Percentiles rank a stretch among this genome's conserved stretches.
Evolutionary conservation across 1,284 basidiomycete species (phyloP).

Genomic region (Porodaedalea pini): DNA sequence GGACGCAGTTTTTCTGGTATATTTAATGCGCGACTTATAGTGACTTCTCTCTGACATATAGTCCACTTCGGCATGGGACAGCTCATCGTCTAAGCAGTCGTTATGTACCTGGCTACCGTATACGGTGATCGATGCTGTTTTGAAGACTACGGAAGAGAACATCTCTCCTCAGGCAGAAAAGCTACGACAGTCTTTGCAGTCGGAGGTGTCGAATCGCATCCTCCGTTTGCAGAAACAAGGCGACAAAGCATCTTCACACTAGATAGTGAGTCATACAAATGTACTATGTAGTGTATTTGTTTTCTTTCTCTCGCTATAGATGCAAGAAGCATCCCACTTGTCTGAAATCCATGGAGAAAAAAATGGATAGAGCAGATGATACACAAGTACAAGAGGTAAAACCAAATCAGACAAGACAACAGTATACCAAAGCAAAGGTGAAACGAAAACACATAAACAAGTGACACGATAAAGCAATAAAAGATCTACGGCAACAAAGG

Average conservation of each 20-base stretch:
- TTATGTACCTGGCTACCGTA: conserved; percentile 79
- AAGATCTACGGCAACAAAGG: neutral
- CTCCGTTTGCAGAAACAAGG: conserved; percentile 62
- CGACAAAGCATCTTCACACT: conserved; percentile 17
- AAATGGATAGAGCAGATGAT: neutral
- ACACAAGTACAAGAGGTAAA: neutral
- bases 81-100: conserved; percentile 52
- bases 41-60: conserved; percentile 29
- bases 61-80: conserved; percentile 57
- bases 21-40: conserved; percentile 6
- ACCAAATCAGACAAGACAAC: neutral
- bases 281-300: neutral
- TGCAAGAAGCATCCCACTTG: neutral
- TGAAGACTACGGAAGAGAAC: conserved; percentile 59
- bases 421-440: neutral
- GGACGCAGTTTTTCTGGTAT: conserved; percentile 23
- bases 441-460: neutral
- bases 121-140: conserved; percentile 81
- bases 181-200: conserved; percentile 48
- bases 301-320: too few species aligned
- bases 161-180: conserved; percentile 40
- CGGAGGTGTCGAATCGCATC: conserved; percentile 55
- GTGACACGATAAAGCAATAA: neutral
- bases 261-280: neutral
- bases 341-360: neutral